Conservation (phyloP, 306 rosid genomes). For the Casuarina cunninghamiana region DNA sequence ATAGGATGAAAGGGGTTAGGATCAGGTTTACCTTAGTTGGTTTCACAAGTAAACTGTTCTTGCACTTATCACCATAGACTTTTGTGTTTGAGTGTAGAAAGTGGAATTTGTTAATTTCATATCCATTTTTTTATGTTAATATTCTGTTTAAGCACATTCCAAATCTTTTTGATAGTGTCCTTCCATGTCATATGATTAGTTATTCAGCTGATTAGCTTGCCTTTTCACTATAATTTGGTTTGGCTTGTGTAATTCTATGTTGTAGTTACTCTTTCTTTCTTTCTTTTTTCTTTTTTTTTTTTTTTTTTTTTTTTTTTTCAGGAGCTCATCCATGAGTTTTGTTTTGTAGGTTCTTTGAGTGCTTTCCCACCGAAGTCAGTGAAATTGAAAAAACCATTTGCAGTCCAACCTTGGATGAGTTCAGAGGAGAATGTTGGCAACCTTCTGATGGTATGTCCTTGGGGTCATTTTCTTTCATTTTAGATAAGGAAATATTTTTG, state of each 20-base stretch:
- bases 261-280: neutral
- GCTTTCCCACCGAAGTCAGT: constrained; percentile 78
- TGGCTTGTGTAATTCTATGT: neutral
- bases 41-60: neutral
- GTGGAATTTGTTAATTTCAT: neutral
- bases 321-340: constrained; percentile 26
- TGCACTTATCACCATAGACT: neutral
- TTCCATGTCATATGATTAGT: neutral
- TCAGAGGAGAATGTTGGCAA: constrained; percentile 89
- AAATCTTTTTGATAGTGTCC: neutral
- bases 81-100: neutral
- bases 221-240: neutral
- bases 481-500: neutral
- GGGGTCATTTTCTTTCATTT: constrained; percentile 12
- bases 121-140: neutral
- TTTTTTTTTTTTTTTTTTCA: neutral
- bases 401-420: constrained; percentile 81
- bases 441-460: constrained; percentile 84
- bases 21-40: neutral
- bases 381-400: constrained; percentile 74
- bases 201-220: neutral
- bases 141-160: neutral
- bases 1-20: neutral
- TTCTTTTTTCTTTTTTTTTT: neutral
- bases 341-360: constrained; percentile 59